A percentile compares a stretch with the other conserved stretches of the same genome.
Conservation (phyloP, 2,329 filamentous ascomycete species). For the Apiospora marii region DNA sequence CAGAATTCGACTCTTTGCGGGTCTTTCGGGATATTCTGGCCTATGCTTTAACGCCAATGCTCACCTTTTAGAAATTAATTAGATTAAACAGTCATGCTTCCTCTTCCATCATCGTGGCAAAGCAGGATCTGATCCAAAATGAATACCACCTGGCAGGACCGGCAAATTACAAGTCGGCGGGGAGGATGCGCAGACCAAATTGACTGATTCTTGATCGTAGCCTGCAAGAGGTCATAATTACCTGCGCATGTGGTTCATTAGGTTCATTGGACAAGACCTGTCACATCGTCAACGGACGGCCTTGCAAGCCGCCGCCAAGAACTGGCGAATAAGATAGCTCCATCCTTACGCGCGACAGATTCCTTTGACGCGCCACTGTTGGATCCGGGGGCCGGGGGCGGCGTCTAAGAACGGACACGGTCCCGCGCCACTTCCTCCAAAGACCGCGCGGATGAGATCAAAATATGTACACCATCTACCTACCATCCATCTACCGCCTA, state of each 20-base stretch:
- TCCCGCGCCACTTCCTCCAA: not conserved
- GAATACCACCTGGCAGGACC: not conserved
- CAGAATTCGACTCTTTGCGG: not conserved
- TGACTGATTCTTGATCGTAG: not conserved
- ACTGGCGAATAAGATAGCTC: not conserved
- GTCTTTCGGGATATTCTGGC: not conserved
- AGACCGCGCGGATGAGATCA: not conserved
- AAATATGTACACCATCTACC: not conserved
- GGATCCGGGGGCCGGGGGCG: not conserved
- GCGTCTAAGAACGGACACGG: not conserved
- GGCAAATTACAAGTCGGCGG: too few species aligned
- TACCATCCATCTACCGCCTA: not conserved
- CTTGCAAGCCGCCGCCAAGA: not conserved
- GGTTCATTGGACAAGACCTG: not conserved
- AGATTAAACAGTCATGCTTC: slow-evolving; percentile 5
- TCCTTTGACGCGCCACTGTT: slow-evolving; percentile 5
- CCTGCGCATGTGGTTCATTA: too few species aligned
- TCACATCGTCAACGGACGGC: not conserved
- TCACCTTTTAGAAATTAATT: not conserved
- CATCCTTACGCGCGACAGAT: slow-evolving; percentile 16
- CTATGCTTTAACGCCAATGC: slow-evolving; percentile 15
- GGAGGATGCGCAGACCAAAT: not conserved
- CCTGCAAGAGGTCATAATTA: too few species aligned
- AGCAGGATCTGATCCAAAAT: not conserved
- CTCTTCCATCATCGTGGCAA: not conserved